Conservation (phyloP, 108 stramenopile genomes). For the Epithemia pelagica region DNA sequence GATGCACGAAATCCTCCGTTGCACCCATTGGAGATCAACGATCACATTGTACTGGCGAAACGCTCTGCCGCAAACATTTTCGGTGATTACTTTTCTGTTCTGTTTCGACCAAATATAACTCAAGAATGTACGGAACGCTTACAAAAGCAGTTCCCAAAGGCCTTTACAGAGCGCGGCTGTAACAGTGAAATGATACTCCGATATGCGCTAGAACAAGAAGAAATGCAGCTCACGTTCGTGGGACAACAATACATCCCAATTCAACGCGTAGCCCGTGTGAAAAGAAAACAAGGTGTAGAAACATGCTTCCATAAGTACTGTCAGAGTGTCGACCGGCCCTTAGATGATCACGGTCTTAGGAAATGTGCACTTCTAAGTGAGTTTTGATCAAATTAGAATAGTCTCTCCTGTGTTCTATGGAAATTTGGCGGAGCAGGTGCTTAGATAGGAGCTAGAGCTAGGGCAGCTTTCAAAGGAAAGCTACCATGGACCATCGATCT, state of each 20-base stretch:
- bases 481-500: too few relatives aligned
- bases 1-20: constrained; percentile 14
- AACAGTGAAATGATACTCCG: constrained; percentile 19
- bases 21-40: constrained; percentile 8
- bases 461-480: too few relatives aligned
- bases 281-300: not conserved
- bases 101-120: constrained; percentile 2
- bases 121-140: constrained; percentile 3
- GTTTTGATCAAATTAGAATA: too few relatives aligned
- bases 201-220: constrained; percentile 1
- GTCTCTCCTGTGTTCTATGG: too few relatives aligned
- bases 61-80: constrained; percentile 8
- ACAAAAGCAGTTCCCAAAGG: not conserved
- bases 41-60: constrained; percentile 5
- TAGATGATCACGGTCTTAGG: not conserved
- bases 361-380: too few relatives aligned
- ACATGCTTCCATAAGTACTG: constrained; percentile 20
- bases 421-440: too few relatives aligned
- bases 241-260: constrained; percentile 12
- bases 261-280: constrained; percentile 8
- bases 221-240: constrained; percentile 4
- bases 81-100: constrained; percentile 11
- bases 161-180: constrained; percentile 6
- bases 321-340: constrained; percentile 2
- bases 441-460: too few relatives aligned